Conservation (phyloP, 768 basidiomycete species). For the Mycena rebaudengoi region DNA sequence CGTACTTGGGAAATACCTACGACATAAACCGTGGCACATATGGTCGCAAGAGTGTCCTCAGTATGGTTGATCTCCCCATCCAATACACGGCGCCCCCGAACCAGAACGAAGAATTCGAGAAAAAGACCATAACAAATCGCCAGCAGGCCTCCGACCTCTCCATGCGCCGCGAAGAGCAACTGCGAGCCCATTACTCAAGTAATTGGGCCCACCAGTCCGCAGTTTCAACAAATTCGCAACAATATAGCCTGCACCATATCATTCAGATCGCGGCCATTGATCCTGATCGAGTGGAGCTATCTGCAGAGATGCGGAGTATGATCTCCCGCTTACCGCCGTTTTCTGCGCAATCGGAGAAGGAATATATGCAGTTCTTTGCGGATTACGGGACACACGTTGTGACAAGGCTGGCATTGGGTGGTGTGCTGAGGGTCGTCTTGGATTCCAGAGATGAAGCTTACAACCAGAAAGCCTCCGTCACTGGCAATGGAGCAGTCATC, state of each 20-base stretch:
- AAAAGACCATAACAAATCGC: background rate
- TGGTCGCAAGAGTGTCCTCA: constrained; percentile 10
- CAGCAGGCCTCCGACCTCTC: background rate
- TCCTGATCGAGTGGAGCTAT: background rate
- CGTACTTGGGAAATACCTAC: constrained; percentile 3
- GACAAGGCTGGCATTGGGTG: constrained; percentile 1
- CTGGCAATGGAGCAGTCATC: background rate
- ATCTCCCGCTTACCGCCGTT: background rate
- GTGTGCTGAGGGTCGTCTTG: background rate
- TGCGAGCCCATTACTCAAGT: constrained; percentile 6
- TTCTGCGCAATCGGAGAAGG: background rate
- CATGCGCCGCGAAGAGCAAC: background rate
- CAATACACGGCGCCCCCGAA: background rate
- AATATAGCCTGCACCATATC: background rate
- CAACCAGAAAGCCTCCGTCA: background rate
- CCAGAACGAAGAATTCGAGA: background rate
- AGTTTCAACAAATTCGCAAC: background rate
- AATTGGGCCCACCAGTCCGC: constrained; percentile 1
- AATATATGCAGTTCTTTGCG: constrained; percentile 6
- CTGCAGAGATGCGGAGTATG: background rate
- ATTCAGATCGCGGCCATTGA: background rate
- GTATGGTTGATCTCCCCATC: background rate
- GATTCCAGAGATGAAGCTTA: background rate
- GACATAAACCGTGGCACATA: constrained; percentile 1
- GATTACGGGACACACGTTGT: constrained; percentile 9